Evolutionary conservation across 495 filamentous ascomycete genomes (phyloP).

Genomic region (Talaromyces trachyspermus): DNA sequence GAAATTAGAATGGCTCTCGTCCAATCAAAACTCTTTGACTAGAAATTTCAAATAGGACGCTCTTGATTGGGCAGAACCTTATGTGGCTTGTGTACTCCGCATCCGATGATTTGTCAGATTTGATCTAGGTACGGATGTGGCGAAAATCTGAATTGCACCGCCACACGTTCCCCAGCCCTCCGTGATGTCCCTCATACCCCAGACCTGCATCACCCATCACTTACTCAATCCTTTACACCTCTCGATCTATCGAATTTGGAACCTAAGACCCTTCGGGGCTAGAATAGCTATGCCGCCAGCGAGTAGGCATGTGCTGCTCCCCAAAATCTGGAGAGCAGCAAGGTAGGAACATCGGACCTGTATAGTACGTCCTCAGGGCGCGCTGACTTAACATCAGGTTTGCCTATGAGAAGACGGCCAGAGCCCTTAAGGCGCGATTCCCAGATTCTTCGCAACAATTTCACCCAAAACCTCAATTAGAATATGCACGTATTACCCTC

Average conservation of each 20-base stretch:
- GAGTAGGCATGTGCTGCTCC: slow-evolving; percentile 61
- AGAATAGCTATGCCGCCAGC: slow-evolving; percentile 57
- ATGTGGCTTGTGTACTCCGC: too few relatives aligned
- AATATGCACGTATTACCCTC: slow-evolving; percentile 45
- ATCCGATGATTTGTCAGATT: too few relatives aligned
- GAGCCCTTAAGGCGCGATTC: slow-evolving; percentile 55
- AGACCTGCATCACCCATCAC: slow-evolving; percentile 19
- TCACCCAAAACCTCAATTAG: slow-evolving; percentile 39
- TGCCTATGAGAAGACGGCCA: slow-evolving; percentile 56
- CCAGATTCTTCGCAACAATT: slow-evolving; percentile 41
- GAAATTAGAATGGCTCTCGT: too few relatives aligned
- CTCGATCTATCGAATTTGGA: slow-evolving; percentile 13
- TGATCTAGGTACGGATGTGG: too few relatives aligned
- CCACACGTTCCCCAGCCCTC: slow-evolving; percentile 3
- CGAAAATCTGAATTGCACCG: slow-evolving; percentile 4
- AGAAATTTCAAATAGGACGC: too few relatives aligned
- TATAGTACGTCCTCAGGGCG: background rate
- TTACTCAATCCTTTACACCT: slow-evolving; percentile 10
- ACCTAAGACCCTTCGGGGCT: too few relatives aligned
- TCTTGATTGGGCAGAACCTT: too few relatives aligned
- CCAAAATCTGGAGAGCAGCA: slow-evolving; percentile 60
- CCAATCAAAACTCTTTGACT: too few relatives aligned
- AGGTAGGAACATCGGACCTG: slow-evolving; percentile 34
- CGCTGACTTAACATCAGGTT: slow-evolving; percentile 36
- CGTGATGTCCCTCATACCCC: slow-evolving; percentile 17